Conservation (phyloP, 257 asterid species). For the Solanum chilense region DNA sequence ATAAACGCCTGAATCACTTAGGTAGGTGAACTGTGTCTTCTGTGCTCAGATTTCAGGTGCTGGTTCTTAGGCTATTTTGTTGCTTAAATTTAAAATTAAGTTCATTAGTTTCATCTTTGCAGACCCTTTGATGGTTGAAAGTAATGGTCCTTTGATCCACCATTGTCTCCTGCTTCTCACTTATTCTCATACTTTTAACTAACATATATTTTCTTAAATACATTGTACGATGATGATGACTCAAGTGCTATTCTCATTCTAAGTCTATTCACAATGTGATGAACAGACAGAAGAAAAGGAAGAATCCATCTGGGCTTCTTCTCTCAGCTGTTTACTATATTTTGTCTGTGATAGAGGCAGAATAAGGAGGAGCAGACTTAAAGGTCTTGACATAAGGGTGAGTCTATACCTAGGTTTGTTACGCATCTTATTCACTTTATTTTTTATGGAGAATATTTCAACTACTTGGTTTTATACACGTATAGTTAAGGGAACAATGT, state of each 20-base stretch:
- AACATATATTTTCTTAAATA: neutral
- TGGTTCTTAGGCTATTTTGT: neutral
- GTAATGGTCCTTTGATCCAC: neutral
- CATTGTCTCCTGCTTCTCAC: neutral
- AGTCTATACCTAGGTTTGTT: slow-evolving; percentile 20
- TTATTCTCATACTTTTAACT: neutral
- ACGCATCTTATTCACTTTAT: neutral
- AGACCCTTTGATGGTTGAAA: neutral
- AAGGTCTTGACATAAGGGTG: slow-evolving; percentile 94
- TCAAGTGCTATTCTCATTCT: neutral
- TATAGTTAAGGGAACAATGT: neutral
- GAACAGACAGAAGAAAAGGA: slow-evolving; percentile 76
- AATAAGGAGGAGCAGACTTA: slow-evolving; percentile 86
- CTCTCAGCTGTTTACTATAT: slow-evolving; percentile 86
- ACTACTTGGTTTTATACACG: neutral
- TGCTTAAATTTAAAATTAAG: neutral
- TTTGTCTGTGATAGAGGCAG: slow-evolving; percentile 94
- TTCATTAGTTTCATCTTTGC: neutral
- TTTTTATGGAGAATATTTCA: neutral
- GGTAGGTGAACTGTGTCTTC: neutral
- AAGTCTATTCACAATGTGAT: neutral
- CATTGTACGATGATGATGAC: neutral
- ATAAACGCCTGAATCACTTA: neutral
- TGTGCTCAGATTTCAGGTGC: neutral
- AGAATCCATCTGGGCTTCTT: slow-evolving; percentile 98